Evolutionary conservation across 2,329 filamentous ascomycete species (phyloP), one percentile per base, ranked within the genome.

Genomic region (Aspergillus sp.): DNA sequence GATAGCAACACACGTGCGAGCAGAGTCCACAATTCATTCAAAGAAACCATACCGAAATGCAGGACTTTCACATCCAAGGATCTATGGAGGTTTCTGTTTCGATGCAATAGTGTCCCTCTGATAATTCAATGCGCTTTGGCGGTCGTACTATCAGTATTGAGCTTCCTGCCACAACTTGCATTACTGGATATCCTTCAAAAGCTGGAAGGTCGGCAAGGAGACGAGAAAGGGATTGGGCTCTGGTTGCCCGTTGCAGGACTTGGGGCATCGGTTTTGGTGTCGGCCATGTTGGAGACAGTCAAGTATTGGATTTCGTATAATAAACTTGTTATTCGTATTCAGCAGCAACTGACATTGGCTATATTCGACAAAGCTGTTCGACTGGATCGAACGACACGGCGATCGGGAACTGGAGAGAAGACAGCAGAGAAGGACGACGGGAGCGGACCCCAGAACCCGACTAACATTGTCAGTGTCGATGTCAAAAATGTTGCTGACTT

Each of bases 391-490:
- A 12, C 9, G 9, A 27, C 9, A 4, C 3, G 25, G 9, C 3
- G 1, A 12, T 27, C 25, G 25, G 4, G 25, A 2, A 38, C 35
- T 15, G 17, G 5, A 41, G 7, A 22, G 6, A 12, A n/a, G 20
- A 22, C 9, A 1, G 4, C 20, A 19, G 12, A 22, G 20, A 41
- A 41, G 12, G 39, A 41, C 17, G 20, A 22, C 9, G 3, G 5
- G 3, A 19, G 23, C 10, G 3, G 13, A 19, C 39, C 19, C 7
- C 39, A 23, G 19, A 13, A 12, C 19, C 33, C n/a, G 2, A 83
- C 90, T 48, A 90, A 90, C 62, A 72, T 89, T 37, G 82, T 89
- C 46, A 85, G 84, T 19, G 82, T 90, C 6, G 86, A 90, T 63
- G 73, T 79, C 9, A 81, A 81, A 57, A 78, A 85, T 41, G 74